Evolutionary conservation across 768 basidiomycete genomes (phyloP).

Genomic region (Pluteus cervinus): DNA sequence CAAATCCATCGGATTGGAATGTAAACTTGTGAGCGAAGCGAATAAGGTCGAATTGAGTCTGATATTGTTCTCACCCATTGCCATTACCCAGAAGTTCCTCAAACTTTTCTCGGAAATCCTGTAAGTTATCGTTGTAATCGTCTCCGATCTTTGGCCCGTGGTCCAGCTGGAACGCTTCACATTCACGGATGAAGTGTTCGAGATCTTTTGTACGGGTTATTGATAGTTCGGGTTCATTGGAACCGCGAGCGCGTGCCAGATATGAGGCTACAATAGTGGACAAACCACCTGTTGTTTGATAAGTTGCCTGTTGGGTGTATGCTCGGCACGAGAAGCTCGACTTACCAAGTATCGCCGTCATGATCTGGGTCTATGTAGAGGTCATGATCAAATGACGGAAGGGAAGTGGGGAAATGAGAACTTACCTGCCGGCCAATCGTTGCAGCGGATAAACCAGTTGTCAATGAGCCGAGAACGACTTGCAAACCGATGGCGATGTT

Average conservation of each 20-base stretch:
- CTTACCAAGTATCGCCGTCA: slow-evolving; percentile 32
- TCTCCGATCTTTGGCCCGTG: slow-evolving; percentile 35
- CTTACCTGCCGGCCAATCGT: slow-evolving; percentile 34
- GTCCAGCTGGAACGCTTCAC: slow-evolving; percentile 52
- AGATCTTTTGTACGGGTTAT: slow-evolving; percentile 50
- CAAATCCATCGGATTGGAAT: no score
- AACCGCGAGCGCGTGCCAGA: slow-evolving; percentile 63
- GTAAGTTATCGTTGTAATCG: slow-evolving; percentile 30
- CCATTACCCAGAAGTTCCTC: slow-evolving; percentile 43
- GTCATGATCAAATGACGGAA: no score
- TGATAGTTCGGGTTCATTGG: slow-evolving; percentile 66
- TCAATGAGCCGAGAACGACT: slow-evolving; percentile 59
- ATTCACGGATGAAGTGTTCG: slow-evolving; percentile 62
- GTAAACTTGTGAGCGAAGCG: no score
- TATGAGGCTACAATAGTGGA: slow-evolving; percentile 67
- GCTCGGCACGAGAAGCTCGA: neutral
- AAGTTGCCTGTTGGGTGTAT: neutral
- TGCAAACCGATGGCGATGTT: slow-evolving; percentile 56
- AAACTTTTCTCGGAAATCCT: slow-evolving; percentile 30
- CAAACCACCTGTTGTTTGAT: slow-evolving; percentile 41
- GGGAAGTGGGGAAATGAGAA: slow-evolving; percentile 4
- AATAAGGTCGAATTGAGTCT: no score
- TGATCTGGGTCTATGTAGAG: slow-evolving; percentile 25
- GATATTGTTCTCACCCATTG: slow-evolving; percentile 28
- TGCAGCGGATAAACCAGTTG: slow-evolving; percentile 56